These are phyloP conservation scores for Fusarium clavum DNA, from an alignment of 2,329 filamentous ascomycete genomes.

Conservation along the genomic window DNA sequence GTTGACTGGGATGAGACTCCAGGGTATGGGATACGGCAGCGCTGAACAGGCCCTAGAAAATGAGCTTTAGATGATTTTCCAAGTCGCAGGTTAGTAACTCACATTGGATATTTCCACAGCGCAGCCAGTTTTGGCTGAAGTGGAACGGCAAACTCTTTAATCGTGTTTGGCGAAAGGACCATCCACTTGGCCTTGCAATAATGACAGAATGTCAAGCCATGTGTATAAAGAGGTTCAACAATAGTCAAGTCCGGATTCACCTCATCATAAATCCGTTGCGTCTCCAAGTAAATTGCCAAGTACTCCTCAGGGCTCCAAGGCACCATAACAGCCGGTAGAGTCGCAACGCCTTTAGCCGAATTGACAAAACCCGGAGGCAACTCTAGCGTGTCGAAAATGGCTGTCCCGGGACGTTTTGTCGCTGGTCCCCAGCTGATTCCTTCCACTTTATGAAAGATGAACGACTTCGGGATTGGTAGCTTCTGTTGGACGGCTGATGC, in stretches of 20 bases:
- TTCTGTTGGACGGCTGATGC: not conserved
- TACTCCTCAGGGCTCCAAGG: not conserved
- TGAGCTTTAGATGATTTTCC: rapidly evolving
- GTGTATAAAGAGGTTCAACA: not conserved
- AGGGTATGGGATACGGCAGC: not conserved
- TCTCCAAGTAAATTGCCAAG: not conserved
- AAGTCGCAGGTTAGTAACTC: rapidly evolving
- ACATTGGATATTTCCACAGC: not conserved
- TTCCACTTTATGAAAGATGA: not conserved
- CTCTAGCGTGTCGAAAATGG: not conserved
- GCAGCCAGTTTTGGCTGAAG: not conserved
- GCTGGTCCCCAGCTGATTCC: not conserved
- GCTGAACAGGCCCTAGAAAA: not conserved
- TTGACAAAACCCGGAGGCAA: not conserved
- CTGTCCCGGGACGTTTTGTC: not conserved
- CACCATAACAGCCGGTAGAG: not conserved
- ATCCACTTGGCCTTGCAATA: not conserved
- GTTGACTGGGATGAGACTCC: not conserved
- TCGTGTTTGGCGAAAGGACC: not conserved
- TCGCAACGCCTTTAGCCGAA: not conserved
- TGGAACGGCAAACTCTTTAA: not conserved
- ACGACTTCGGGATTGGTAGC: rapidly evolving
- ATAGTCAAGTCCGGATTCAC: not conserved
- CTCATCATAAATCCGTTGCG: not conserved
- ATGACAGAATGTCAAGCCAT: not conserved